Percentiles rank a stretch among this genome's conserved stretches.
Conservation (phyloP, 2,329 filamentous ascomycete genomes). For the Aspergillus sp. region DNA sequence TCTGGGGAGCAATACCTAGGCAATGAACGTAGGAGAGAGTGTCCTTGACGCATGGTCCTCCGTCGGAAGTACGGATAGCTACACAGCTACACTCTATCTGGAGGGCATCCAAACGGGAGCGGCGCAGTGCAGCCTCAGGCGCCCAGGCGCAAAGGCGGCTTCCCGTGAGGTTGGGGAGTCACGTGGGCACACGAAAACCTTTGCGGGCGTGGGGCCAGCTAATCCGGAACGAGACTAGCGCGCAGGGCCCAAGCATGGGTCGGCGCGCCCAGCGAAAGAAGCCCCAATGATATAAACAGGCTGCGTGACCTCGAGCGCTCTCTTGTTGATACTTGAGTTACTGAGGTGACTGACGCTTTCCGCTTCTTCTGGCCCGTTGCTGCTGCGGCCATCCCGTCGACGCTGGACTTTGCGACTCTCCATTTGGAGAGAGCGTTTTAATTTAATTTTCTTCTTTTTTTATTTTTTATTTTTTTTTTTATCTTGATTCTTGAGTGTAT, state of each 20-base stretch:
- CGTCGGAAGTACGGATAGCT: too few relatives aligned
- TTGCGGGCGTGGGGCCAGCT: constrained; percentile 25
- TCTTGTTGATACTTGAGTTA: constrained; percentile 15
- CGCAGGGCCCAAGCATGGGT: constrained; percentile 39
- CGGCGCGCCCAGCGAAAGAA: constrained; percentile 39
- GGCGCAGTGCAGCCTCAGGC: not conserved
- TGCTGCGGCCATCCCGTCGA: too few relatives aligned
- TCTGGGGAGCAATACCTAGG: not conserved
- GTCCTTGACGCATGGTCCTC: too few relatives aligned
- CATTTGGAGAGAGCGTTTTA: not conserved
- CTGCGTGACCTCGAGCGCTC: constrained; percentile 43
- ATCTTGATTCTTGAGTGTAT: constrained; percentile 12
- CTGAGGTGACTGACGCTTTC: not conserved
- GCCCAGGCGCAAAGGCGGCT: constrained; percentile 2
- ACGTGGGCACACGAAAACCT: constrained; percentile 30
- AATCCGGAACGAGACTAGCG: constrained; percentile 30
- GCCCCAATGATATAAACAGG: constrained; percentile 49
- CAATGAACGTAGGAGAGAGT: too few relatives aligned
- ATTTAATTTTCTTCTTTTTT: not conserved
- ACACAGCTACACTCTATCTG: too few relatives aligned
- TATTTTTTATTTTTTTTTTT: constrained; percentile 11
- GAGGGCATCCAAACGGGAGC: not conserved
- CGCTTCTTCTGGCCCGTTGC: not conserved
- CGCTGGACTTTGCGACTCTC: not conserved
- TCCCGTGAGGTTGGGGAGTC: constrained; percentile 14